Conservation (phyloP, 169 alveolate species). For the Plasmodium adleri region DNA sequence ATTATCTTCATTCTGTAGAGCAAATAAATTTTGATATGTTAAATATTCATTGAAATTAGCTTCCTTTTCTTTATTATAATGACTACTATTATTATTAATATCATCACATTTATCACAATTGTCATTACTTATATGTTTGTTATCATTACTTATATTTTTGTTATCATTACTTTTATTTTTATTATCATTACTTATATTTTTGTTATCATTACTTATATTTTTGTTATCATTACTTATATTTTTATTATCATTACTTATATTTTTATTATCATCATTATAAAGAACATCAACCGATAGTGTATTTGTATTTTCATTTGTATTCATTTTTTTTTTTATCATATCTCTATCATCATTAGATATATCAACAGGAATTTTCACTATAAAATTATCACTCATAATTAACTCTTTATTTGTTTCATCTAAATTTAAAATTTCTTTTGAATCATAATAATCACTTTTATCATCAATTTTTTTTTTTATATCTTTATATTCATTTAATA, state of each 20-base stretch:
- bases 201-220: no score
- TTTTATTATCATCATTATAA: background rate
- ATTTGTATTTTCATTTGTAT: background rate
- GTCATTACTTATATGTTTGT: background rate
- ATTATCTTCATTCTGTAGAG: constrained; percentile 37
- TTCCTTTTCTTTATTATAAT: constrained; percentile 13
- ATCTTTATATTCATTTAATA: constrained; percentile 35
- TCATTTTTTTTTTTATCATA: background rate
- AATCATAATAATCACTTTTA: background rate
- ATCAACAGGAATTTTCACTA: constrained; percentile 49
- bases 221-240: background rate
- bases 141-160: background rate
- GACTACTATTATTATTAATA: background rate
- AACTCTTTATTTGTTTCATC: constrained; percentile 32
- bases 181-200: background rate
- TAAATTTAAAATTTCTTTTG: constrained; percentile 7
- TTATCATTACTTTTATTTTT: background rate
- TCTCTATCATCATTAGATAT: background rate
- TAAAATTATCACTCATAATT: constrained; percentile 68
- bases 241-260: background rate
- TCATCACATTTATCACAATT: background rate
- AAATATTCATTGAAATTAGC: constrained; percentile 25
- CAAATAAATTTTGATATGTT: constrained; percentile 59
- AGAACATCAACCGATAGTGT: no score
- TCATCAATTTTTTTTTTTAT: constrained; percentile 18